Conservation (phyloP, 495 filamentous ascomycete genomes). For the Talaromyces borbonicus region DNA sequence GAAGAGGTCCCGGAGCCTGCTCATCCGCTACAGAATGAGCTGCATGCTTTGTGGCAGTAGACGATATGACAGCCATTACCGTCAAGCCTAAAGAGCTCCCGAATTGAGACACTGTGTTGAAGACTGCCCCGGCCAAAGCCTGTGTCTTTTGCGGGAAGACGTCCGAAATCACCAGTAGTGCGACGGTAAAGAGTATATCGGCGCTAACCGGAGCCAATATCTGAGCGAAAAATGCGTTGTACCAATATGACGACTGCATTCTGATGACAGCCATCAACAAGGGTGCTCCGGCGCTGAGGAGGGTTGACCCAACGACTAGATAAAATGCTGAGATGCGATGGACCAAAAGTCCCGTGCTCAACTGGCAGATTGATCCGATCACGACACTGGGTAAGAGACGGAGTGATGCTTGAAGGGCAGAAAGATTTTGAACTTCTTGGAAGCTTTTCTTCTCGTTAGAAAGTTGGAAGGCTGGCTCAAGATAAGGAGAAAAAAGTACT, state of each 20-base stretch:
- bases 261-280: slow-evolving; percentile 41
- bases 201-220: slow-evolving; percentile 36
- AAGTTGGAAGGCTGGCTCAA: not conserved
- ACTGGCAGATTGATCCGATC: slow-evolving; percentile 39
- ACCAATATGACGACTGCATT: slow-evolving; percentile 47
- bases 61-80: slow-evolving; percentile 45
- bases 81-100: slow-evolving; percentile 50
- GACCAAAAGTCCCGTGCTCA: slow-evolving; percentile 43
- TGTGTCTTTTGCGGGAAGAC: slow-evolving; percentile 48
- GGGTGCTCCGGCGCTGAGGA: slow-evolving; percentile 36
- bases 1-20: slow-evolving; percentile 27
- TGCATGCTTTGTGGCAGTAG: slow-evolving; percentile 33
- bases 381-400: slow-evolving; percentile 46
- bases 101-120: slow-evolving; percentile 53
- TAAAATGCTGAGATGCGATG: slow-evolving; percentile 36
- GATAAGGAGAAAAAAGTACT: not conserved
- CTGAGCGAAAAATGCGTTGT: slow-evolving; percentile 39
- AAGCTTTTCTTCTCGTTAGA: slow-evolving; percentile 23
- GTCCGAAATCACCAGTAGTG: slow-evolving; percentile 48
- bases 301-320: slow-evolving; percentile 31
- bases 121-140: slow-evolving; percentile 53
- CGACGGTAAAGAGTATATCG: slow-evolving; percentile 48
- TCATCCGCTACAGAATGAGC: slow-evolving; percentile 13
- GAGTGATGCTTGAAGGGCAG: slow-evolving; percentile 37
- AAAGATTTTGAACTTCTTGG: slow-evolving; percentile 36